Evolutionary conservation across 75 land plant genomes (phyloP).

Genomic region (Cunninghamia lanceolata): DNA sequence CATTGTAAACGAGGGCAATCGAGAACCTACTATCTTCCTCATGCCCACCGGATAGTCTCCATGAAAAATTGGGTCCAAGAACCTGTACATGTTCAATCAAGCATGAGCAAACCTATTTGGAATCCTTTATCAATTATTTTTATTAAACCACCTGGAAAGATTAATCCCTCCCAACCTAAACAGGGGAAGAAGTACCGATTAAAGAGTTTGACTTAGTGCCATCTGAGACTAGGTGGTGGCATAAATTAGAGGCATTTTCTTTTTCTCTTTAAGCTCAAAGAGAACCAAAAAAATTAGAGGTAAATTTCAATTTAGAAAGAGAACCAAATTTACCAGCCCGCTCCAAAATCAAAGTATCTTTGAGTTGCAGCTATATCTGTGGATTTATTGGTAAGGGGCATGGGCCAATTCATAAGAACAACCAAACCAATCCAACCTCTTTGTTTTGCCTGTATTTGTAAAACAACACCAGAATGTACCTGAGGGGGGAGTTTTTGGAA

Average conservation of each 20-base stretch:
- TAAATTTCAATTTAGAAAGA: not conserved
- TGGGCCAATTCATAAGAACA: not conserved
- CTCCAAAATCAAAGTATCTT: slow-evolving; percentile 37
- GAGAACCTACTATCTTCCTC: slow-evolving; percentile 25
- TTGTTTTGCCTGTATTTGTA: slow-evolving; percentile 32
- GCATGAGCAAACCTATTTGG: too few relatives aligned
- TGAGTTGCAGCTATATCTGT: slow-evolving; percentile 23
- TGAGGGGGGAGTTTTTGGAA: not conserved
- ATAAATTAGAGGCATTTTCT: too few relatives aligned
- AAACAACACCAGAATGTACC: not conserved
- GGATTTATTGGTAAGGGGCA: too few relatives aligned
- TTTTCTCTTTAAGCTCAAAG: too few relatives aligned
- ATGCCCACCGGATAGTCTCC: slow-evolving; percentile 34
- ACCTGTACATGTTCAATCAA: slow-evolving; percentile 8
- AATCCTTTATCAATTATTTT: too few relatives aligned
- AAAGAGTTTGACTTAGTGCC: too few relatives aligned
- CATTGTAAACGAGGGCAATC: slow-evolving; percentile 31
- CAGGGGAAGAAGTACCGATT: too few relatives aligned
- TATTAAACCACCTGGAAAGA: too few relatives aligned
- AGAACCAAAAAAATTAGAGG: too few relatives aligned
- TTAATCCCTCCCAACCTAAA: too few relatives aligned
- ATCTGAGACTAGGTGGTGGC: too few relatives aligned
- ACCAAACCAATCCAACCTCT: slow-evolving; percentile 43
- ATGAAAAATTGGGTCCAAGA: slow-evolving; percentile 26
- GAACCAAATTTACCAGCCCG: slow-evolving; percentile 42